Evolutionary conservation across 805 yeast species (phyloP), one percentile per base, ranked within the genome.

Genomic region (Metschnikowia sp.): DNA sequence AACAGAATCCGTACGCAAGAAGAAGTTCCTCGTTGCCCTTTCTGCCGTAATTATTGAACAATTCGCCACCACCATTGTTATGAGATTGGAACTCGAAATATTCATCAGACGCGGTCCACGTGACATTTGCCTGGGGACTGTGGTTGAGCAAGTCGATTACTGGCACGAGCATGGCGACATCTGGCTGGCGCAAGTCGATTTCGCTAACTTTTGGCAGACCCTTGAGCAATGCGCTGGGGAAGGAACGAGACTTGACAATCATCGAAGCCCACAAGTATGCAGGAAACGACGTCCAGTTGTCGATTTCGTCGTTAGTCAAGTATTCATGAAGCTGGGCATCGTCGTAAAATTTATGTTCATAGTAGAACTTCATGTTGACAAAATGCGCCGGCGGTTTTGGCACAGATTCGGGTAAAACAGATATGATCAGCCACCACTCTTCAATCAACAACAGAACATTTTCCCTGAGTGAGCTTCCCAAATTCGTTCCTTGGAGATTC

Each of bases 1-100:
- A 41, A 9, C 82, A 76, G 64, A 91, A 91, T 0, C 97, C 97
- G 62, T 91, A 91, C 0, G 85, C 90, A 55, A 90, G 66, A 6
- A 91, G 64, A 28, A 90, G 64, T 53, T 88, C 96, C 53, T 87
- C 95, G 59, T 89, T 90, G 0, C 94, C 86, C 63, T 89, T 90
- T 45, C 86, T 81, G 2, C 97, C 97, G 64, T 91, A 90, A 64
- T 88, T 87, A 61, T 90, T 90, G 65, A 66, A 87, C 1, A 91
- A 51, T 2, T 66, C 61, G 2, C 77, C 78, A 1, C 51, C 53
- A 3, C 48, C 41, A 30, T 8, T 47, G 4, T 70, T 62, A 15
- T 70, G 68, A 0, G 78, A 61, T 35, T 62, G 65, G 53, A 83
- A 82, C n/a, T 63, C 59, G 48, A 79, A 76, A 10, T 10, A 26